Base-by-base conservation (phyloP, 2,329 filamentous ascomycete genomes). In the Tolypocladium ophioglossoides region DNA sequence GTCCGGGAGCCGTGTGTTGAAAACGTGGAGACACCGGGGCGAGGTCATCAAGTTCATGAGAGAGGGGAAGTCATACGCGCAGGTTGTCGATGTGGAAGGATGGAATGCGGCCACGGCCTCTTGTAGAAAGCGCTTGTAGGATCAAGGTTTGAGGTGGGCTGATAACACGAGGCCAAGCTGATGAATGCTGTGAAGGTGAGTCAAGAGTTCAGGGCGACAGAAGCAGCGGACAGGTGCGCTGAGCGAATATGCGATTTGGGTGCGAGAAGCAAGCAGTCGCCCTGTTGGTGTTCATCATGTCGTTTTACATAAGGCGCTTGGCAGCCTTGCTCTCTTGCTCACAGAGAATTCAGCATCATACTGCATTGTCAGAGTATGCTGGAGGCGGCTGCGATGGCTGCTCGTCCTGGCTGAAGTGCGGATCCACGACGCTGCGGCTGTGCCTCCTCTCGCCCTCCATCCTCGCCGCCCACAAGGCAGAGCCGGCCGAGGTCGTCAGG, bases 391-490 rank as follows among this genome's bases (percentile, higher is more conserved):
- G 56, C 22, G 57, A 56, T 32, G 59, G 50, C 24, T 53, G 50
- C n/a, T 61, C 59, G 35, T 59, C 57, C 6, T 55, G 53, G 18
- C 49, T 52, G 11, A 54, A 58, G 34, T 50, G 52, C 54, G 56
- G 34, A 11, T 55, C 55, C 32, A 59, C 52, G 4, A 50, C 57
- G 40, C 40, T 53, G 32, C 54, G 51, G 38, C 40, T 53, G 32
- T 55, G 51, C 24, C 61, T 61, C 50, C 67, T 71, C 60, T 80
- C 74, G 53, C 82, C 75, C 69, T 97, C 91, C 51, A 96, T 72
- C 59, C 86, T 83, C 2, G 85, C 85, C 2, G 84, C 89, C 91
- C 92, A 97, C 38, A 97, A 73, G 1, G 90, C 92, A 46, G 89
- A 86, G 2, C 92, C 94, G 22, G 84, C 83, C 1, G 91, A 87